These are phyloP conservation scores for Penicillium coprophilum DNA, from an alignment of 495 filamentous ascomycete genomes.

Conservation along the genomic window DNA sequence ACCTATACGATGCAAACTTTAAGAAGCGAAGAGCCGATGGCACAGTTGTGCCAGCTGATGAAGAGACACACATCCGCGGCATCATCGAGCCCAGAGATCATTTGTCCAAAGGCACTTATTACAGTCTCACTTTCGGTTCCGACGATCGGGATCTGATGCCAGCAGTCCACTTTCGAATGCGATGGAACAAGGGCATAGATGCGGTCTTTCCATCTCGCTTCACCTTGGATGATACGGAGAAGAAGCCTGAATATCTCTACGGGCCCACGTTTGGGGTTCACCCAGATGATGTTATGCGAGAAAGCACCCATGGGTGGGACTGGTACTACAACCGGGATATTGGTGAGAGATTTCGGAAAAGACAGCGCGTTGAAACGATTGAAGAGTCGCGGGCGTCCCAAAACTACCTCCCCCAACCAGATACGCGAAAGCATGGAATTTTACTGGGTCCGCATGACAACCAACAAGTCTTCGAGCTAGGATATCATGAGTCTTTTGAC, in stretches of 20 bases:
- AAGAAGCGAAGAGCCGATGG: conserved; percentile 27
- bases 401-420: conserved; percentile 42
- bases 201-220: conserved; percentile 49
- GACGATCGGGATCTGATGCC: conserved; percentile 49
- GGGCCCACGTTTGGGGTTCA: conserved; percentile 41
- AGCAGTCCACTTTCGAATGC: conserved; percentile 46
- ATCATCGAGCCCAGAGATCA: conserved; percentile 40
- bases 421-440: conserved; percentile 39
- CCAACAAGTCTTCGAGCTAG: conserved; percentile 44
- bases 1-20: conserved; percentile 1
- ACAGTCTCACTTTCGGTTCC: conserved; percentile 40
- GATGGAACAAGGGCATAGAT: conserved; percentile 47
- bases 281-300: conserved; percentile 40
- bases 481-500: conserved; percentile 39
- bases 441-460: conserved; percentile 52
- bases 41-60: conserved; percentile 15
- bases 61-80: conserved; percentile 40
- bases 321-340: conserved; percentile 54
- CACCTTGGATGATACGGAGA: conserved; percentile 28
- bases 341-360: conserved; percentile 36
- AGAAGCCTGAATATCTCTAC: conserved; percentile 38
- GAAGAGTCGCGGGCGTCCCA: conserved; percentile 29
- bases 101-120: conserved; percentile 40
- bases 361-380: conserved; percentile 35
- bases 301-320: conserved; percentile 51